These are phyloP conservation scores for Hemileccinum rubropunctum DNA, from an alignment of 768 basidiomycete species.

Conservation along the genomic window DNA sequence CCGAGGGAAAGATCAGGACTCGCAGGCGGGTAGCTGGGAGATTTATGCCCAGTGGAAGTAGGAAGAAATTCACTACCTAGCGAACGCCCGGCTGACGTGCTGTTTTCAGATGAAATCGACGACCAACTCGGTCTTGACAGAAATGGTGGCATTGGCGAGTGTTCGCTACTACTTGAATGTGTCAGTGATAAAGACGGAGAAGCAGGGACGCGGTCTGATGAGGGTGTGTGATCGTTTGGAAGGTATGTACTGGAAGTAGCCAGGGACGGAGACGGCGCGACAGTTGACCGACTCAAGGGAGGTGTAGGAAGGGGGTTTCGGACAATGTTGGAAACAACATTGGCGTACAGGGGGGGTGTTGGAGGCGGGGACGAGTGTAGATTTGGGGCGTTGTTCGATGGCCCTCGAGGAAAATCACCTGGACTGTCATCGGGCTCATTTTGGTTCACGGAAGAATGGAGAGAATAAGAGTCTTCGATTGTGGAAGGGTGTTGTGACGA, in stretches of 20 bases:
- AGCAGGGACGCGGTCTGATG: constrained; percentile 9
- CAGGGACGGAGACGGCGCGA: constrained; percentile 4
- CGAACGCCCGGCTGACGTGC: constrained; percentile 9
- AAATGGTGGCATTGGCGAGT: constrained; percentile 13
- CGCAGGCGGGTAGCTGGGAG: constrained; percentile 15
- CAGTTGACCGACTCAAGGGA: constrained; percentile 11
- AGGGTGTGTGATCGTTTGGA: constrained; percentile 12
- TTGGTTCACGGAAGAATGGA: constrained; percentile 19
- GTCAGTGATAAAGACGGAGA: constrained; percentile 16
- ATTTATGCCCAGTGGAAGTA: constrained; percentile 14
- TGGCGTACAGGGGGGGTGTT: constrained; percentile 26
- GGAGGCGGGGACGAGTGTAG: constrained; percentile 1
- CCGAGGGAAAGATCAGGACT: constrained; percentile 25
- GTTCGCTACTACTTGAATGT: constrained; percentile 16
- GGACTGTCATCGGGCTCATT: constrained; percentile 8
- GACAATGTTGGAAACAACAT: constrained; percentile 20
- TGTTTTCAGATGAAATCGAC: constrained; percentile 26
- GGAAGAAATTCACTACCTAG: constrained; percentile 13
- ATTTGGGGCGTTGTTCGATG: constrained; percentile 6
- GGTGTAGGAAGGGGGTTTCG: constrained; percentile 9
- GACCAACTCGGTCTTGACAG: constrained; percentile 21
- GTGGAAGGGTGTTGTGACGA: constrained; percentile 14
- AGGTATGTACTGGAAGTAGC: constrained; percentile 4
- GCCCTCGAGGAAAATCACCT: constrained; percentile 2
- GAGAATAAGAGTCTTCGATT: constrained; percentile 28